A percentile compares a stretch with the other conserved stretches of the same genome.
Evolutionary conservation across 768 basidiomycete species (phyloP).

Genomic region (Rhizopogon sp.): DNA sequence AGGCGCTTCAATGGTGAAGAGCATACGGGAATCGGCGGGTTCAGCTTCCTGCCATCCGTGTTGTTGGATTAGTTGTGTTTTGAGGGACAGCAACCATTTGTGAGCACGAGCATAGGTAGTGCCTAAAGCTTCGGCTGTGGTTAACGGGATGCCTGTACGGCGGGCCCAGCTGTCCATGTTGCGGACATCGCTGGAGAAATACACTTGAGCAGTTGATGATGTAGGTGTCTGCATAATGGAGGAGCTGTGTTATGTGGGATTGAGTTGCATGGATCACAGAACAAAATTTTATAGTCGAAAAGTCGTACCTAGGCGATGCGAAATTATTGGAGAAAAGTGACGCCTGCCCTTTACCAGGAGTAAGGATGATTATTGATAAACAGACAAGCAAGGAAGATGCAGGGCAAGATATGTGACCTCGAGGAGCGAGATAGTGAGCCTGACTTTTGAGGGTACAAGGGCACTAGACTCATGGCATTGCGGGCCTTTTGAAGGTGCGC

Average conservation of each 20-base stretch:
- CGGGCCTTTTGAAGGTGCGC: conserved; percentile 37
- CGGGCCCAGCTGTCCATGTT: conserved; percentile 83
- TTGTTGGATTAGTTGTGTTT: conserved; percentile 56
- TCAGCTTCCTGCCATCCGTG: conserved; percentile 65
- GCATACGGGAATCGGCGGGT: conserved; percentile 61
- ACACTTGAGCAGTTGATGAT: conserved; percentile 51
- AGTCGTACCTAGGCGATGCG: conserved; percentile 14
- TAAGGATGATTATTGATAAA: conserved; percentile 9
- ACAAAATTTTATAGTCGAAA: conserved; percentile 21
- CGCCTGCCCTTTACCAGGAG: conserved; percentile 30
- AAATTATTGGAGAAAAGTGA: conserved; percentile 3
- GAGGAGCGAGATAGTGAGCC: conserved; percentile 22
- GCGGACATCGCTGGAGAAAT: conserved; percentile 74
- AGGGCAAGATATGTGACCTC: conserved; percentile 15
- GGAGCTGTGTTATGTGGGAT: not conserved
- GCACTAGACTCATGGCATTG: conserved; percentile 23
- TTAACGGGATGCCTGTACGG: conserved; percentile 75
- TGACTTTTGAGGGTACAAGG: conserved; percentile 20
- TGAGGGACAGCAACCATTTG: conserved; percentile 65
- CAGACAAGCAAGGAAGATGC: conserved; percentile 6
- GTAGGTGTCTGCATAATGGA: conserved; percentile 27
- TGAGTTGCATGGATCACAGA: not conserved
- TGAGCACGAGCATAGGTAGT: conserved; percentile 78
- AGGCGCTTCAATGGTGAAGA: conserved; percentile 74
- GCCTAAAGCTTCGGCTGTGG: conserved; percentile 77